These are phyloP conservation scores for Nemania serpens DNA, from an alignment of 2,329 filamentous ascomycete genomes.

Conservation along the genomic window DNA sequence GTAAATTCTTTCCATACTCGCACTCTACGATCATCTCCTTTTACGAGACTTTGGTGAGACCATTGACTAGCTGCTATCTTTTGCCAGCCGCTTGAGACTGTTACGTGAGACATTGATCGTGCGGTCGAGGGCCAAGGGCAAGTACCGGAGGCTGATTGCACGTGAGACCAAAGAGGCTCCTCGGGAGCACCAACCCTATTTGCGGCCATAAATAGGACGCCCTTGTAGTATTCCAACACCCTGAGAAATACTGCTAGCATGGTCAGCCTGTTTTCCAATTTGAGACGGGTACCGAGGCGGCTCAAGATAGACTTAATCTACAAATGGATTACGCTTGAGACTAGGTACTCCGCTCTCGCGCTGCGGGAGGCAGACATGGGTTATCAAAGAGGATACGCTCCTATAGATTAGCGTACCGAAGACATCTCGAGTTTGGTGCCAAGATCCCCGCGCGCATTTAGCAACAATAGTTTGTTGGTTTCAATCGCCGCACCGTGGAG, in stretches of 20 bases:
- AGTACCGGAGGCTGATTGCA: slow-evolving; percentile 46
- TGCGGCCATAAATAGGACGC: slow-evolving; percentile 47
- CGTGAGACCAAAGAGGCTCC: slow-evolving; percentile 46
- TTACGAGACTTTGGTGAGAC: slow-evolving; percentile 19
- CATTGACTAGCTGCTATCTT: slow-evolving; percentile 24
- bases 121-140: slow-evolving; percentile 18
- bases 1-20: not conserved
- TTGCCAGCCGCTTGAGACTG: not conserved
- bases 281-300: not conserved
- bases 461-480: not conserved
- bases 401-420: slow-evolving; percentile 5
- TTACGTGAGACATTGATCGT: slow-evolving; percentile 12
- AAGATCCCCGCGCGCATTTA: not conserved
- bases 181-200: slow-evolving; percentile 48
- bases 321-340: slow-evolving; percentile 4
- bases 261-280: not conserved
- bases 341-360: slow-evolving; percentile 2
- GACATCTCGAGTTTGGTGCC: not conserved
- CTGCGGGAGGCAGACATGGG: slow-evolving; percentile 4
- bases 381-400: slow-evolving; percentile 2
- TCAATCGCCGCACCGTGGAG: not conserved
- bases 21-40: not conserved
- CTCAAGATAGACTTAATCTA: not conserved
- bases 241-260: not conserved
- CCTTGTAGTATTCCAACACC: slow-evolving; percentile 43